Evolutionary conservation across 306 rosid species (phyloP).

Genomic region (Delonix regia): DNA sequence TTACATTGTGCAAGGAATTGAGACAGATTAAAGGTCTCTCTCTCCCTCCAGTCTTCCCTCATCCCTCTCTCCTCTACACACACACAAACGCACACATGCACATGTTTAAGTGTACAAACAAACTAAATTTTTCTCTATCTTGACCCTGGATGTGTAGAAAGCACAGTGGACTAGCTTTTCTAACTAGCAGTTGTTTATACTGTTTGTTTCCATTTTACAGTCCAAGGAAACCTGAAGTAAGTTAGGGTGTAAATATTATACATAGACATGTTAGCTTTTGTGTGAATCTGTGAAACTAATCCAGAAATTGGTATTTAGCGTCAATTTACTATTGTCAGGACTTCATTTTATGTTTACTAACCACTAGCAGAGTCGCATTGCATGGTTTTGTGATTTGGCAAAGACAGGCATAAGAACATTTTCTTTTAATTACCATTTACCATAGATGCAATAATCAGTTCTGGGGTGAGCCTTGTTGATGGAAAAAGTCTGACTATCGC

Average conservation of each 20-base stretch:
- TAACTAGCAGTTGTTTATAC: background rate
- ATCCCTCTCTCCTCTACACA: background rate
- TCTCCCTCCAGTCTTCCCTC: background rate
- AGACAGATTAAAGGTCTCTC: slow-evolving; percentile 93
- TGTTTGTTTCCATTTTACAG: slow-evolving; percentile 26
- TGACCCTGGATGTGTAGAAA: background rate
- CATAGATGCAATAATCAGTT: background rate
- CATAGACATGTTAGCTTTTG: background rate
- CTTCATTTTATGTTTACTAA: slow-evolving; percentile 29
- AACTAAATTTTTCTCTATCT: slow-evolving; percentile 3
- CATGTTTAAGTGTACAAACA: background rate
- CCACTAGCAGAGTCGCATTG: slow-evolving; percentile 20
- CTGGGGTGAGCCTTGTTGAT: background rate
- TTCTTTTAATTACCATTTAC: background rate
- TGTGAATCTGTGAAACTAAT: slow-evolving; percentile 1
- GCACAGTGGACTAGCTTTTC: background rate
- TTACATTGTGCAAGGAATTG: slow-evolving; percentile 93
- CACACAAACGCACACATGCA: slow-evolving; percentile 26
- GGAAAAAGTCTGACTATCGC: slow-evolving; percentile 13
- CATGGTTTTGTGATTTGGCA: background rate
- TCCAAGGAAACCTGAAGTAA: slow-evolving; percentile 13
- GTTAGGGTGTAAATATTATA: slow-evolving; percentile 9
- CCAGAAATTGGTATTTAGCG: slow-evolving; percentile 13
- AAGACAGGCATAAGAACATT: background rate
- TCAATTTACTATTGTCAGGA: slow-evolving; percentile 14